These are phyloP conservation scores for Microbotryum violaceum DNA, from an alignment of 1,284 basidiomycete genomes.

Conservation along the genomic window DNA sequence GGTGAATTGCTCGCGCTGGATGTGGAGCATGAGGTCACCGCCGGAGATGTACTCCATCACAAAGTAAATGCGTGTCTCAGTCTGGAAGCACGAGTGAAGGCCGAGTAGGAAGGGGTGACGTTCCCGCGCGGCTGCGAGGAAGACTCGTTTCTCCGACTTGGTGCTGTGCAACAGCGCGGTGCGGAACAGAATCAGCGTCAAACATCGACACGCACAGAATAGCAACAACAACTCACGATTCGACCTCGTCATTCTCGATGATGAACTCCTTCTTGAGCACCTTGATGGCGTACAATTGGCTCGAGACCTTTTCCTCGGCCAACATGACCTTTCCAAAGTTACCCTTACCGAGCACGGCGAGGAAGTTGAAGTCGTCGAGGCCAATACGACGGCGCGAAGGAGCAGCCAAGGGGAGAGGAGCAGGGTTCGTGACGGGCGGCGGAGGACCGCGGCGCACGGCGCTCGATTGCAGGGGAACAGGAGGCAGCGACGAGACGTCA, in stretches of 20 bases:
- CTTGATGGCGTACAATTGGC: conserved; percentile 94
- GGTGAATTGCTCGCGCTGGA: conserved; percentile 72
- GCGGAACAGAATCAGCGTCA: not conserved
- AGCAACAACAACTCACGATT: conserved; percentile 57
- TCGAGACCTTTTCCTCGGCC: conserved; percentile 92
- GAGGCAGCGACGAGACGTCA: no score
- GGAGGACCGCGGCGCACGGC: not conserved
- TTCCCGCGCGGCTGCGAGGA: conserved; percentile 89
- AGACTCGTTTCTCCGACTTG: conserved; percentile 97
- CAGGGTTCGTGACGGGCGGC: not conserved
- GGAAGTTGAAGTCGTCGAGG: conserved; percentile 97
- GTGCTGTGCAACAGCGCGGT: conserved; percentile 53
- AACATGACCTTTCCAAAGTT: conserved; percentile 99
- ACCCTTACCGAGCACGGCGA: conserved; percentile 96
- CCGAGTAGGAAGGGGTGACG: conserved; percentile 96
- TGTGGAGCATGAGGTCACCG: conserved; percentile 73
- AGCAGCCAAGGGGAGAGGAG: not conserved
- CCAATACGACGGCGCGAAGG: conserved; percentile 57
- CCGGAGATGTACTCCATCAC: conserved; percentile 54
- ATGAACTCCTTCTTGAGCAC: conserved; percentile 99
- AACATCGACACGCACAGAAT: not conserved
- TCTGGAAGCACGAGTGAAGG: conserved; percentile 98
- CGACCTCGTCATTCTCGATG: conserved; percentile 99
- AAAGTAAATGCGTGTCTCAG: conserved; percentile 89
- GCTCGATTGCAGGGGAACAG: no score